phyloP scores from a whole-genome alignment of 805 yeast genomes.

The Saturnispora mendoncae region DNA sequence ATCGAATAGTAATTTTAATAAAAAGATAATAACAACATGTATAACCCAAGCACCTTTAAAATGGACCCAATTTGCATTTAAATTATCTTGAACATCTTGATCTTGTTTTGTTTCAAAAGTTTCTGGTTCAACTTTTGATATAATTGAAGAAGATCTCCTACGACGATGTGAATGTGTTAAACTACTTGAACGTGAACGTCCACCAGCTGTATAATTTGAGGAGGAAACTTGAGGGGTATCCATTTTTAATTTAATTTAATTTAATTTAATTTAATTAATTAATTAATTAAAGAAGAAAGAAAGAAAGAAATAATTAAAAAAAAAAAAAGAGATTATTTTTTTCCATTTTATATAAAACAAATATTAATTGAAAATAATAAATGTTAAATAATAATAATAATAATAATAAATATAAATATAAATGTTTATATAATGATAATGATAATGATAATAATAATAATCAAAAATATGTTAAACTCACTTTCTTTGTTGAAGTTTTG shows the following conservation, averaged over 20 bases:
- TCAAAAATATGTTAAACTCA: not conserved
- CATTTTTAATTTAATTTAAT: no score
- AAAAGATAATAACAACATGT: slow-evolving; percentile 72
- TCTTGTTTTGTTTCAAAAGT: slow-evolving; percentile 86
- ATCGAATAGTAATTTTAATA: slow-evolving; percentile 70
- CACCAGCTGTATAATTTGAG: not conserved
- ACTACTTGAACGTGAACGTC: slow-evolving; percentile 17
- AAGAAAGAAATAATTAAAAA: no score
- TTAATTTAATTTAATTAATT: no score
- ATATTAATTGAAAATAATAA: not conserved
- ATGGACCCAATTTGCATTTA: slow-evolving; percentile 95
- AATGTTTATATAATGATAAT: not conserved
- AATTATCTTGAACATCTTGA: slow-evolving; percentile 78
- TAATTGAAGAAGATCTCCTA: slow-evolving; percentile 79
- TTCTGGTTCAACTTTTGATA: slow-evolving; percentile 91
- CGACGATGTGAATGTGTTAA: slow-evolving; percentile 26
- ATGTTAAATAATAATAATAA: not conserved
- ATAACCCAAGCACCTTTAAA: slow-evolving; percentile 95
- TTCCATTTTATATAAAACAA: not conserved
- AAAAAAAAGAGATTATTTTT: no score
- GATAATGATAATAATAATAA: not conserved
- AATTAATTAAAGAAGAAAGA: not conserved
- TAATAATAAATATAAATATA: not conserved
- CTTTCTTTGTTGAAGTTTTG: slow-evolving; percentile 31
- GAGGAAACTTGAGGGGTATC: not conserved